phyloP scores from a whole-genome alignment of 2,329 filamentous ascomycete genomes.

The Pseudogymnoascus sp. region DNA sequence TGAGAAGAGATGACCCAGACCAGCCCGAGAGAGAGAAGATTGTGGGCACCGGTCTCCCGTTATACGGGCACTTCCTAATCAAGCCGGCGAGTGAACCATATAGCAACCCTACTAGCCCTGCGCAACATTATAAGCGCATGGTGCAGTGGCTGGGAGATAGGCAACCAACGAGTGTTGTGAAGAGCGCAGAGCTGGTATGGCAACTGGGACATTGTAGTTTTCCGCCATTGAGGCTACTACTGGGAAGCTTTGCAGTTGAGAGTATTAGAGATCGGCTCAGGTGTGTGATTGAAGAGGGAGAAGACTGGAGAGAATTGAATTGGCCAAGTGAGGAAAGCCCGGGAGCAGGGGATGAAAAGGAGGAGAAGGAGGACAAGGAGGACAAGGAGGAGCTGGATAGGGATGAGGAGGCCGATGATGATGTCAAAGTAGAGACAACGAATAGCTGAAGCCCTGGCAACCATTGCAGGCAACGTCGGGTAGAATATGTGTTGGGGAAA shows the following conservation, averaged over 20 bases:
- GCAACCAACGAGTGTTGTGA: slow-evolving; percentile 86
- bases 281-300: slow-evolving; percentile 88
- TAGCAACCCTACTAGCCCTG: slow-evolving; percentile 66
- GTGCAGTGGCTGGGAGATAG: slow-evolving; percentile 90
- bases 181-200: slow-evolving; percentile 90
- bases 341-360: slow-evolving; percentile 9
- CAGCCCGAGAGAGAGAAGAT: slow-evolving; percentile 30
- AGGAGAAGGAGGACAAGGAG: slow-evolving; percentile 11
- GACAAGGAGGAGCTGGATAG: slow-evolving; percentile 10
- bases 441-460: neutral
- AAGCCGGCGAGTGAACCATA: slow-evolving; percentile 81
- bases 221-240: slow-evolving; percentile 74
- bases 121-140: slow-evolving; percentile 82
- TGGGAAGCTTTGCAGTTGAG: slow-evolving; percentile 92
- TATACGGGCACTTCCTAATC: slow-evolving; percentile 88
- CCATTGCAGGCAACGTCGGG: neutral
- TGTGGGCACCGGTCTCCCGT: slow-evolving; percentile 44
- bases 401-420: slow-evolving; percentile 6
- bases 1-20: slow-evolving; percentile 75
- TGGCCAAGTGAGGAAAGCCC: slow-evolving; percentile 29
- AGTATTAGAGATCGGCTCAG: slow-evolving; percentile 85
- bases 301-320: slow-evolving; percentile 85
- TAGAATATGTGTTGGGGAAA: neutral
- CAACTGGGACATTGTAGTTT: slow-evolving; percentile 91
- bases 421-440: neutral